Percentiles rank a stretch among this genome's conserved stretches.
Conservation (phyloP, 1,284 basidiomycete species). For the Moesziomyces sp. region DNA sequence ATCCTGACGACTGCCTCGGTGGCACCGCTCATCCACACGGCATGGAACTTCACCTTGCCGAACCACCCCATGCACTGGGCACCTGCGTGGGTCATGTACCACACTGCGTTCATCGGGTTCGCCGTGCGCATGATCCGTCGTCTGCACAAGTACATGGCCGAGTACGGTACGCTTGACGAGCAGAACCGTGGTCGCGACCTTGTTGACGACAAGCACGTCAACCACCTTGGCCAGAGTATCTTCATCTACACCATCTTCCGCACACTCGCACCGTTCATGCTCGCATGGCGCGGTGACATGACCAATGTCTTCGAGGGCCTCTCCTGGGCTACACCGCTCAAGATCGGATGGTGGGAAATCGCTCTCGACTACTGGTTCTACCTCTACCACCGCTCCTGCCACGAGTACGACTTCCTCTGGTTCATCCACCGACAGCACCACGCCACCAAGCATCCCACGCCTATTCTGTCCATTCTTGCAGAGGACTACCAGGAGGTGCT, state of each 20-base stretch:
- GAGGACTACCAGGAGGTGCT: slow-evolving; percentile 59
- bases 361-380: slow-evolving; percentile 62
- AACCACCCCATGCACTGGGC: slow-evolving; percentile 59
- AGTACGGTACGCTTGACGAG: slow-evolving; percentile 59
- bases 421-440: slow-evolving; percentile 56
- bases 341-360: slow-evolving; percentile 60
- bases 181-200: slow-evolving; percentile 64
- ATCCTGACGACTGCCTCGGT: slow-evolving; percentile 51
- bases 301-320: slow-evolving; percentile 51
- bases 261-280: slow-evolving; percentile 56
- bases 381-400: slow-evolving; percentile 57
- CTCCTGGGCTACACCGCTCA: slow-evolving; percentile 54
- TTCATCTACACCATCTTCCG: slow-evolving; percentile 65
- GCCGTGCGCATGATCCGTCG: slow-evolving; percentile 53
- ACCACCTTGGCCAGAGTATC: slow-evolving; percentile 62
- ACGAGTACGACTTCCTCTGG: slow-evolving; percentile 59
- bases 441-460: slow-evolving; percentile 61
- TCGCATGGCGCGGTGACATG: slow-evolving; percentile 62
- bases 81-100: slow-evolving; percentile 58
- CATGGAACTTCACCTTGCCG: slow-evolving; percentile 53
- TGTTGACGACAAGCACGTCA: slow-evolving; percentile 63
- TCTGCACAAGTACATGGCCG: slow-evolving; percentile 54
- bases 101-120: slow-evolving; percentile 54
- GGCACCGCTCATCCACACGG: slow-evolving; percentile 44
- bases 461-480: slow-evolving; percentile 58